A percentile compares a stretch with the other conserved stretches of the same genome.
Evolutionary conservation across 495 filamentous ascomycete species (phyloP).

Genomic region (Gamarada debralockiae): DNA sequence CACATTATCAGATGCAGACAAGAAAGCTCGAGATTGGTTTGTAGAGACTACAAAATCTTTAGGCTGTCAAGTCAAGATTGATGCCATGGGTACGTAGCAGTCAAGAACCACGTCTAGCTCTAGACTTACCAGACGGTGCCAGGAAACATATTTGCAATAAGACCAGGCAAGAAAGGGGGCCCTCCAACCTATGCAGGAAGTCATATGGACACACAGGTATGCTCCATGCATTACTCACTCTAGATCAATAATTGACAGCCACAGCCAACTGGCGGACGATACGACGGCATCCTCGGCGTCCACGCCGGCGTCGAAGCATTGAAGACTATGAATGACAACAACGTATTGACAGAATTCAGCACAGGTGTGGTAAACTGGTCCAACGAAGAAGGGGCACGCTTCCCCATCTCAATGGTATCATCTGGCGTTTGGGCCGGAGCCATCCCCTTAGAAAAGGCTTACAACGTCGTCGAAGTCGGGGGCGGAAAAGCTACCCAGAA

Average conservation of each 20-base stretch:
- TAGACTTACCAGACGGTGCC: no score
- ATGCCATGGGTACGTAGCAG: constrained; percentile 45
- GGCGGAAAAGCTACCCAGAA: constrained; percentile 56
- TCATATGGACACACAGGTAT: constrained; percentile 61
- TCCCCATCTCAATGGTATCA: constrained; percentile 71
- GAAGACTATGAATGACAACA: constrained; percentile 61
- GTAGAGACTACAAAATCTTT: constrained; percentile 57
- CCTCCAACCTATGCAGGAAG: constrained; percentile 67
- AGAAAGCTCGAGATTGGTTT: constrained; percentile 72
- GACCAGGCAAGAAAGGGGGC: constrained; percentile 50
- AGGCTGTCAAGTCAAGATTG: constrained; percentile 58
- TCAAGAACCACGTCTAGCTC: constrained; percentile 28
- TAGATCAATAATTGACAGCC: neutral
- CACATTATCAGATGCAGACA: constrained; percentile 66
- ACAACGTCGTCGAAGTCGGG: constrained; percentile 54
- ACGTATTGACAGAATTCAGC: constrained; percentile 65
- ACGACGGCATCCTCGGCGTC: constrained; percentile 72
- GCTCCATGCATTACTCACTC: neutral
- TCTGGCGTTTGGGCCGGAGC: constrained; percentile 75
- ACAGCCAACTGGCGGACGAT: constrained; percentile 70
- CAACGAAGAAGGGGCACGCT: constrained; percentile 80
- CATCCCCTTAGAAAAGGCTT: constrained; percentile 59
- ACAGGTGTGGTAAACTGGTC: constrained; percentile 73
- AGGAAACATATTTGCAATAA: constrained; percentile 73
- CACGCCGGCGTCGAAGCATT: constrained; percentile 69